Evolutionary conservation across 805 yeast genomes (phyloP), one percentile per base, ranked within the genome.

Genomic region (Kodamaea kakaduensis): DNA sequence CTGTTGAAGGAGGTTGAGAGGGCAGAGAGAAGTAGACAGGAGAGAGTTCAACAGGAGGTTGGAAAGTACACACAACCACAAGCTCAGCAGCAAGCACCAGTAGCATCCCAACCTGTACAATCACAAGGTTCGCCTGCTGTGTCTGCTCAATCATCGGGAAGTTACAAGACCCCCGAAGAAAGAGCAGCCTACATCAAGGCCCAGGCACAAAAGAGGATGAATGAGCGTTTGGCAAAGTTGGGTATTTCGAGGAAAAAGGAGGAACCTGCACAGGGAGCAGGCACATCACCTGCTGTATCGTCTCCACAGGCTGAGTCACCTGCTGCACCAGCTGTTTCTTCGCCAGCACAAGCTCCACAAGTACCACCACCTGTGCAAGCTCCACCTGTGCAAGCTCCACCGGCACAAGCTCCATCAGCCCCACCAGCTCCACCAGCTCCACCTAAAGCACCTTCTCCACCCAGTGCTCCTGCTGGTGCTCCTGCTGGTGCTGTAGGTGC

Each of bases 121-220:
- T 6, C 21, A 9, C 17, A 3, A 10, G 31, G 31, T 19, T 5
- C 17, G 6, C 13, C 25, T 14, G 10, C 31, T 17, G 20, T 10
- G 16, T 17, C 24, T 26, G 23, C 35, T 5, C 26, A 12, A 13
- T 21, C 34, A 10, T 22, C 25, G 13, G 20, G 16, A 20, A 23
- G 28, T 6, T 66, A 58, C 52, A 65, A 56, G 19, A 63, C 77
- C 8, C 70, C 84, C 1, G 83, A 77, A 40, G 89, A 84, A 30
- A 69, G 94, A 41, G 75, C 93, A 4, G 82, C 85, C n/a, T 73
- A 76, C 49, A 78, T 86, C 35, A 87, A 85, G 56, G 90, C 87
- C 12, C 90, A 84, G 51, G 73, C 74, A 1, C 78, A 80, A 50
- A 64, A 65, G 58, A 75, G 84, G 58, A 87, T 88, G 96, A 80